Percentiles rank a stretch among this genome's conserved stretches.
Conservation (phyloP, 805 yeast species). For the Vanderwaltozyma tropicalis region DNA sequence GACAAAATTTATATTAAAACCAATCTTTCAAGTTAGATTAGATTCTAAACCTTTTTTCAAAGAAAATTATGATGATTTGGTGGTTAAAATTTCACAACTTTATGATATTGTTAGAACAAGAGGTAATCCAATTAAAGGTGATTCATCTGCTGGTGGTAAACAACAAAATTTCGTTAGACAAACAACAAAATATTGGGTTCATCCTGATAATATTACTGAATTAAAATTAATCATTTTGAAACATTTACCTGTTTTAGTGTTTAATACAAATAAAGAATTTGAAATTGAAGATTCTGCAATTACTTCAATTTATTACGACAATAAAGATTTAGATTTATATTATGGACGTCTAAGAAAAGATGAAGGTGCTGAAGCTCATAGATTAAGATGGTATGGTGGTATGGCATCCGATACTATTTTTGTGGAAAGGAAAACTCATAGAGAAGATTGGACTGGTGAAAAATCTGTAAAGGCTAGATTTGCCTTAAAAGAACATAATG, state of each 20-base stretch:
- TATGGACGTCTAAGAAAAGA: constrained; percentile 90
- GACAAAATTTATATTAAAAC: constrained; percentile 70
- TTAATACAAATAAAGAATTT: constrained; percentile 91
- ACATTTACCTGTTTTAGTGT: constrained; percentile 93
- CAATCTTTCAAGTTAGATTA: constrained; percentile 86
- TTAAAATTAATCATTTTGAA: constrained; percentile 83
- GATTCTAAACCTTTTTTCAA: constrained; percentile 93
- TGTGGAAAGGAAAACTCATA: constrained; percentile 94
- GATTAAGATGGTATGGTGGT: constrained; percentile 98
- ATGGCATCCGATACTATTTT: constrained; percentile 88
- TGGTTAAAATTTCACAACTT: constrained; percentile 78
- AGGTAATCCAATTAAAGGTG: constrained; percentile 92
- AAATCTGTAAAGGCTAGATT: constrained; percentile 98
- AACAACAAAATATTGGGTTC: constrained; percentile 98
- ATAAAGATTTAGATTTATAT: constrained; percentile 78
- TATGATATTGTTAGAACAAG: constrained; percentile 92
- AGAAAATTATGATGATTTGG: constrained; percentile 82
- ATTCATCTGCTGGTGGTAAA: constrained; percentile 94
- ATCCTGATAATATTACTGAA: constrained; percentile 95
- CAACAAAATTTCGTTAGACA: constrained; percentile 98
- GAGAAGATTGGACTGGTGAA: constrained; percentile 99
- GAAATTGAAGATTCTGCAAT: constrained; percentile 92
- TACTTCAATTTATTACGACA: constrained; percentile 93
- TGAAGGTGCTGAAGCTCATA: constrained; percentile 98
- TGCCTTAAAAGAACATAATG: constrained; percentile 81